Base-by-base conservation (phyloP, 78 protist species). In the Cyanophora paradoxa region DNA sequence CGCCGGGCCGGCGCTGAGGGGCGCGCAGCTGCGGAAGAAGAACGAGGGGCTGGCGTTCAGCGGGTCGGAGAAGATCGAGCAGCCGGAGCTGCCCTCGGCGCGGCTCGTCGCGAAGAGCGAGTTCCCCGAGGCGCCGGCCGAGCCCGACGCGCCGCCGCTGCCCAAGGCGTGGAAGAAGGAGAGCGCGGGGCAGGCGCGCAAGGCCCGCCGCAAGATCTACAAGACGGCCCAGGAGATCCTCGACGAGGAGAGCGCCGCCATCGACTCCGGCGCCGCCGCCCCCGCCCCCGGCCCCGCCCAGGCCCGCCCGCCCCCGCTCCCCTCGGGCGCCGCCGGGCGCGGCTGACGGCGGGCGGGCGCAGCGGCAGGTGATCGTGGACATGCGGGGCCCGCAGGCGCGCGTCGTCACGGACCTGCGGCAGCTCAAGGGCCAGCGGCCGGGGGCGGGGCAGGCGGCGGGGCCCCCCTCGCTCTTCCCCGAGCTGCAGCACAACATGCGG, bases 401-500 rank as follows among this genome's bases (percentile, higher is more conserved):
- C 8, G 50, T 62, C 13, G 33, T 20, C 68, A 6, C 33, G 22
- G 1, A 16, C 22, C 13, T 62, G 46, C 68, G 48, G 41, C 14
- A n/a, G 65, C 40, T 22, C 13, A 31, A 24, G 40, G 8, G 34
- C 26, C 42, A 20, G n/a, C 19, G 19, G 20, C n/a, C 48, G 50
- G 34, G 30, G 14, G 50, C 68, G 46, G 46, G 28, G 34, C 22
- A 1, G 52, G 1, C 19, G 31, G 36, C 36, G 42, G 17, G 34
- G 5, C 24, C 1, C 42, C 0, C 41, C 26, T 1, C 31, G 17
- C 28, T 62, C 31, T 31, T 37, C 0, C 68, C 68, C 14, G 68
- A 62, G 46, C 48, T 62, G 1, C 28, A 33, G 31, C 68, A 62
- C 68, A 62, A 62, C 31, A 19, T 62, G 41, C 68, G 68, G 28